phyloP scores from a whole-genome alignment of 2,329 filamentous ascomycete genomes.

The Aspergillus calidoustus region DNA sequence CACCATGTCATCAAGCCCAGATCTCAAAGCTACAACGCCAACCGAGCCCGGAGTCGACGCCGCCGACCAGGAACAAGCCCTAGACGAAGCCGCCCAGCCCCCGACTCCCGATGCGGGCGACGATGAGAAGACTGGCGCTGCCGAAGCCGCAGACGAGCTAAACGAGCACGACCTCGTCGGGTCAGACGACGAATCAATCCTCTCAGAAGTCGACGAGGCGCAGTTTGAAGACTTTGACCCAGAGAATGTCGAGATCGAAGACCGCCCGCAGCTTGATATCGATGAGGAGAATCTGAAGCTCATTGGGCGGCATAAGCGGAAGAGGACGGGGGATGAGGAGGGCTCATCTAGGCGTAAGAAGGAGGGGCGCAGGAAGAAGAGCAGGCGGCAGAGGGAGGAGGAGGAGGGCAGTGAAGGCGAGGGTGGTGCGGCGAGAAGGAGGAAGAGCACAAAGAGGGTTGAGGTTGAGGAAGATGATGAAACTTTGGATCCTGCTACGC shows the following conservation, averaged over 20 bases:
- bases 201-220: constrained; percentile 68
- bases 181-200: constrained; percentile 64
- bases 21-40: constrained; percentile 26
- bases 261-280: constrained; percentile 61
- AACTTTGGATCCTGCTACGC: constrained; percentile 80
- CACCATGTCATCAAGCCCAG: constrained; percentile 46
- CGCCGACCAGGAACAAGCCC: neutral
- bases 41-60: constrained; percentile 26
- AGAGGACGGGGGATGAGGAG: constrained; percentile 66
- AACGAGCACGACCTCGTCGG: constrained; percentile 28
- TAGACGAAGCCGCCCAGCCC: constrained; percentile 30
- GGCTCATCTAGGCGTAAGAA: constrained; percentile 73
- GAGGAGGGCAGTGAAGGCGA: constrained; percentile 55
- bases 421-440: constrained; percentile 53
- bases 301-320: constrained; percentile 67
- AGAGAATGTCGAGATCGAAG: constrained; percentile 63
- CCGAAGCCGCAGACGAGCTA: constrained; percentile 37
- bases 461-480: constrained; percentile 74
- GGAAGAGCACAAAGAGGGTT: constrained; percentile 53
- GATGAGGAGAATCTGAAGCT: constrained; percentile 65
- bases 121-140: constrained; percentile 30
- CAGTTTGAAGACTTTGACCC: constrained; percentile 70
- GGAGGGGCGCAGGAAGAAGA: constrained; percentile 62
- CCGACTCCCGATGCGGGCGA: constrained; percentile 34
- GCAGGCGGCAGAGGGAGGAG: constrained; percentile 70